Evolutionary conservation across 2,329 filamentous ascomycete species (phyloP), one percentile per base, ranked within the genome.

Genomic region (Trichoderma koningiopsis): DNA sequence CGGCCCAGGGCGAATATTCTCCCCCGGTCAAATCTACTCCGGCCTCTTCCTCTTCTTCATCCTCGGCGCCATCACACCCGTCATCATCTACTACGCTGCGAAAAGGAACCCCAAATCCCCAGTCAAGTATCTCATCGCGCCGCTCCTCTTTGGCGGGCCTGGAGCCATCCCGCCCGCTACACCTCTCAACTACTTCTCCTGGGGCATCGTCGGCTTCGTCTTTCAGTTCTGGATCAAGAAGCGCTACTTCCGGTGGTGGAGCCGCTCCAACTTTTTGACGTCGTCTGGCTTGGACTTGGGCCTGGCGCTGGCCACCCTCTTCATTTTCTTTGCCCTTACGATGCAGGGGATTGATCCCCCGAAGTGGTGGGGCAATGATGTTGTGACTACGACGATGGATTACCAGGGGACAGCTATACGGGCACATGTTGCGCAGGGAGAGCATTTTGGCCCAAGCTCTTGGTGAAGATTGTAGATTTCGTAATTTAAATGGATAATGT

Each of bases 141-240:
- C 88, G 1, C 80, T 90, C 70, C 87, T 90, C 73, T 89, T 90
- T 74, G 88, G 88, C 69, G 87, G 87, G 27, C 83, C 86, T 7
- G 84, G 83, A 0, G 72, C 80, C 40, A 89, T 90, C 73, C 88
- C 88, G 2, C 88, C 88, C 0, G 91, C 91, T 3, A 91, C 90
- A 0, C 90, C 91, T 0, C 85, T 93, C 70, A 92, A 91, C 79
- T 93, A 92, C 76, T 85, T 91, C 40, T 85, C 86, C n/a, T 93
- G 91, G 91, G 89, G 88, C 22, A 80, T 91, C 68, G 88, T 93
- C 3, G 91, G 91, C 35, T 88, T 87, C 73, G 71, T 91, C 37
- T 93, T 93, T 82, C 91, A 93, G 77, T 88, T 87, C 77, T 84
- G 82, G 75, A 86, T 93, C 76, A 88, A 89, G 77, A 86, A 86